Conservation (phyloP, 2,329 filamentous ascomycete genomes). For the Fusarium decemcellulare region DNA sequence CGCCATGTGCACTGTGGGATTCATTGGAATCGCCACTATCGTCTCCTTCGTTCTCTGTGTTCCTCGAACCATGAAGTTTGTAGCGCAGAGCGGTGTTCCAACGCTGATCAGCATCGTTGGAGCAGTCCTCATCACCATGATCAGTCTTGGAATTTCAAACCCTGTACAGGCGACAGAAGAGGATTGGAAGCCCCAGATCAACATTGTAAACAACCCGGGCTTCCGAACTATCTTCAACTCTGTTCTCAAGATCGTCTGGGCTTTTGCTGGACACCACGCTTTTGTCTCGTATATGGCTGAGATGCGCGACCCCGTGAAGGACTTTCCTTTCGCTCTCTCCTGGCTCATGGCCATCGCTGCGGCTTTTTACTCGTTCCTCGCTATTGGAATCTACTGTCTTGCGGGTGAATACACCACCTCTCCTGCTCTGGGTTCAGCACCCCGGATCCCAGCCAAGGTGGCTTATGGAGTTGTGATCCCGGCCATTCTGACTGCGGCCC, state of each 20-base stretch:
- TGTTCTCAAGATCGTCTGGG: slow-evolving; percentile 34
- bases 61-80: slow-evolving; percentile 28
- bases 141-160: slow-evolving; percentile 23
- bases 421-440: slow-evolving; percentile 38
- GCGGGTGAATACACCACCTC: slow-evolving; percentile 33
- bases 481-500: slow-evolving; percentile 37
- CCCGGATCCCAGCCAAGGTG: slow-evolving; percentile 35
- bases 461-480: slow-evolving; percentile 41
- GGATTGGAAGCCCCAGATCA: slow-evolving; percentile 25
- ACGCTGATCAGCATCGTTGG: slow-evolving; percentile 15
- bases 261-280: slow-evolving; percentile 40
- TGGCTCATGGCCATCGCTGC: slow-evolving; percentile 26
- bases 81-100: slow-evolving; percentile 22
- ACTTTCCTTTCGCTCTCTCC: slow-evolving; percentile 33
- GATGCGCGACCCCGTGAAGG: slow-evolving; percentile 38
- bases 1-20: slow-evolving; percentile 21
- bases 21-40: slow-evolving; percentile 18
- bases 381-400: slow-evolving; percentile 40
- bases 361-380: slow-evolving; percentile 34
- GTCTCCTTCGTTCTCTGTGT: slow-evolving; percentile 19
- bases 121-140: slow-evolving; percentile 26
- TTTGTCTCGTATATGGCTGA: slow-evolving; percentile 44
- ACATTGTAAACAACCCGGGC: slow-evolving; percentile 11
- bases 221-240: slow-evolving; percentile 33
- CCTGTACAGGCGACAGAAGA: slow-evolving; percentile 4